Percentiles rank a stretch among this genome's conserved stretches.
Conservation (phyloP, 2,329 filamentous ascomycete genomes). For the Sarocladium kiliense region DNA sequence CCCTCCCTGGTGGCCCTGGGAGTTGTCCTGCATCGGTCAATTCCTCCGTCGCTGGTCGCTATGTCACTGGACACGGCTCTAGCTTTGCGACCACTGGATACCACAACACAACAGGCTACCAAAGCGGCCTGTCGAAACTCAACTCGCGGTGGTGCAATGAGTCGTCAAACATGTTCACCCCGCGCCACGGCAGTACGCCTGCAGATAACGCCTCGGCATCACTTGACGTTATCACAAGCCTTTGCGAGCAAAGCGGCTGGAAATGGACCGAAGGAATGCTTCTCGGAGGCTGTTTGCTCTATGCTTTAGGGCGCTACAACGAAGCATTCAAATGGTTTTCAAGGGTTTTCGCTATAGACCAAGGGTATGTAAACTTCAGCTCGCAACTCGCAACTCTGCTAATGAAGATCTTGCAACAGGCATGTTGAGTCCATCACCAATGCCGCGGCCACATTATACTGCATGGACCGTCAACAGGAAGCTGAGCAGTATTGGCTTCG, state of each 20-base stretch:
- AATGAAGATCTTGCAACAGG: slow-evolving; percentile 31
- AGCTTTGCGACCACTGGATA: not conserved
- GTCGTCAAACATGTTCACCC: slow-evolving; percentile 13
- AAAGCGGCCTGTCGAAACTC: not conserved
- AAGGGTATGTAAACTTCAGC: slow-evolving; percentile 36
- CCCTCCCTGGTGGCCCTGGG: not conserved
- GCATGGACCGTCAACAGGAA: slow-evolving; percentile 74
- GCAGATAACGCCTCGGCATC: slow-evolving; percentile 56
- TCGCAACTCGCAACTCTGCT: not conserved
- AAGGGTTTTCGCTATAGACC: slow-evolving; percentile 52
- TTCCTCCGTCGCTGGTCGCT: not conserved
- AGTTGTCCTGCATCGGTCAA: not conserved
- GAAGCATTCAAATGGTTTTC: slow-evolving; percentile 72
- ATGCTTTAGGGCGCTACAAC: slow-evolving; percentile 80
- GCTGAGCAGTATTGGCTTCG: slow-evolving; percentile 81
- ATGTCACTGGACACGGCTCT: not conserved
- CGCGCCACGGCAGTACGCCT: slow-evolving; percentile 28
- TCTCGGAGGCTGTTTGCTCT: slow-evolving; percentile 84
- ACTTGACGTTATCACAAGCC: slow-evolving; percentile 63
- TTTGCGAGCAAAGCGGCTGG: slow-evolving; percentile 79
- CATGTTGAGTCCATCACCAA: slow-evolving; percentile 95
- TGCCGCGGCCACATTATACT: slow-evolving; percentile 81
- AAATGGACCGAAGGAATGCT: slow-evolving; percentile 92
- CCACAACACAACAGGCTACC: not conserved
- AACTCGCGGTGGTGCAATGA: not conserved